Evolutionary conservation across 1,139 yeast genomes (phyloP).

Genomic region (Sugiyamaella paludigena): DNA sequence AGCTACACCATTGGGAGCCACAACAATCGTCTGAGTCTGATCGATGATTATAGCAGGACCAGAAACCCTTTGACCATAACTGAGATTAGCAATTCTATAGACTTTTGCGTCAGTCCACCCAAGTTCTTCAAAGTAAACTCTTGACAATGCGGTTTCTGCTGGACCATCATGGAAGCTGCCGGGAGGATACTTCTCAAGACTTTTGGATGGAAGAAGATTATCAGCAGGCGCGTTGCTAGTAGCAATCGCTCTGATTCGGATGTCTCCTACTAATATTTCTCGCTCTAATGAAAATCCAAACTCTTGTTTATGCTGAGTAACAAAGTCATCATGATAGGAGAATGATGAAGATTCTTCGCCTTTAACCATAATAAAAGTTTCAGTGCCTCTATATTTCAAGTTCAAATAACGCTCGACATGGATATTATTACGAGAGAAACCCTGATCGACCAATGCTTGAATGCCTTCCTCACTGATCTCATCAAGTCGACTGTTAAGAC

Average conservation of each 20-base stretch:
- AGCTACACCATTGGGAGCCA: slow-evolving; percentile 72
- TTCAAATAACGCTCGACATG: slow-evolving; percentile 64
- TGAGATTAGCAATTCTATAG: slow-evolving; percentile 49
- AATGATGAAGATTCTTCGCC: slow-evolving; percentile 37
- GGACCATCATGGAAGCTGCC: slow-evolving; percentile 10
- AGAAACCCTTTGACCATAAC: slow-evolving; percentile 50
- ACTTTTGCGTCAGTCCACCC: slow-evolving; percentile 56
- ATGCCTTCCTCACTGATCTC: slow-evolving; percentile 38
- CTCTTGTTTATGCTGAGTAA: slow-evolving; percentile 56
- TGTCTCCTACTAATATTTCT: slow-evolving; percentile 72
- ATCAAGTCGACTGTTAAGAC: slow-evolving; percentile 40
- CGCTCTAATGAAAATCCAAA: slow-evolving; percentile 68
- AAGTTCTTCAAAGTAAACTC: slow-evolving; percentile 45
- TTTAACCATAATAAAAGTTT: slow-evolving; percentile 71
- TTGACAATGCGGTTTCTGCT: slow-evolving; percentile 11
- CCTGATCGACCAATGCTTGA: slow-evolving; percentile 45
- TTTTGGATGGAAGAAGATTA: slow-evolving; percentile 24
- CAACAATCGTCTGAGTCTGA: slow-evolving; percentile 79
- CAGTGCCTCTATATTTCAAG: slow-evolving; percentile 83
- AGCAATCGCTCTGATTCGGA: slow-evolving; percentile 71
- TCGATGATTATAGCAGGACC: slow-evolving; percentile 90
- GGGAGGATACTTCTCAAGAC: slow-evolving; percentile 15
- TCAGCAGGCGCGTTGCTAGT: slow-evolving; percentile 32
- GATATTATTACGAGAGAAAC: slow-evolving; percentile 43
- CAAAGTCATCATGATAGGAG: slow-evolving; percentile 35